phyloP scores from a whole-genome alignment of 345 rosid species.

The Ricinus communis region DNA sequence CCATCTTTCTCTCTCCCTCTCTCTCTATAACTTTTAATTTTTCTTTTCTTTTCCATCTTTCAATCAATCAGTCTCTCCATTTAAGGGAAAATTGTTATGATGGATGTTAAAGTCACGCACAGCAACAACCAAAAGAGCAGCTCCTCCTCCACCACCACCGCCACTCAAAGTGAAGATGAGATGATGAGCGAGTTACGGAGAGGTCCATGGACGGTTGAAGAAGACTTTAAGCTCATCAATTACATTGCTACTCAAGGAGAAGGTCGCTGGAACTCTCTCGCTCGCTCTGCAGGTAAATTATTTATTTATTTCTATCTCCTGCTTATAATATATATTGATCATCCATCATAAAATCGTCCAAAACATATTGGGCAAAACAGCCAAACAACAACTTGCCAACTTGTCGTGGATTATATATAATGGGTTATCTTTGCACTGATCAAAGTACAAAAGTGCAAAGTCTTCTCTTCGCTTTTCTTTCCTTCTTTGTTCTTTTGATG shows the following conservation, averaged over 20 bases:
- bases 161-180: constrained; percentile 39
- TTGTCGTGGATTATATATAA: constrained; percentile 31
- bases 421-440: constrained; percentile 1
- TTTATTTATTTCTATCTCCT: not conserved
- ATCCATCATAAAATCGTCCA: too few species aligned
- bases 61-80: constrained; percentile 35
- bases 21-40: not conserved
- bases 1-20: constrained; percentile 32
- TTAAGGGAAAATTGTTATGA: constrained; percentile 22
- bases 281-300: constrained; percentile 61
- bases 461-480: too few species aligned
- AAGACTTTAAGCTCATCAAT: constrained; percentile 64
- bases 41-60: constrained; percentile 9
- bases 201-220: constrained; percentile 94
- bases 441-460: constrained; percentile 36
- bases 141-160: constrained; percentile 23
- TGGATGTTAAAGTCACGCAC: constrained; percentile 45
- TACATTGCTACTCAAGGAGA: constrained; percentile 73
- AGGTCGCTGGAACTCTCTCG: constrained; percentile 87
- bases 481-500: constrained; percentile 16
- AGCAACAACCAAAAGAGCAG: not conserved
- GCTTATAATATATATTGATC: not conserved
- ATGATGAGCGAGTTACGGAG: constrained; percentile 50
- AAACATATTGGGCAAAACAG: not conserved
- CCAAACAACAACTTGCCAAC: constrained; percentile 36